phyloP scores from a whole-genome alignment of 1,284 basidiomycete species.

The Abortiporus biennis region DNA sequence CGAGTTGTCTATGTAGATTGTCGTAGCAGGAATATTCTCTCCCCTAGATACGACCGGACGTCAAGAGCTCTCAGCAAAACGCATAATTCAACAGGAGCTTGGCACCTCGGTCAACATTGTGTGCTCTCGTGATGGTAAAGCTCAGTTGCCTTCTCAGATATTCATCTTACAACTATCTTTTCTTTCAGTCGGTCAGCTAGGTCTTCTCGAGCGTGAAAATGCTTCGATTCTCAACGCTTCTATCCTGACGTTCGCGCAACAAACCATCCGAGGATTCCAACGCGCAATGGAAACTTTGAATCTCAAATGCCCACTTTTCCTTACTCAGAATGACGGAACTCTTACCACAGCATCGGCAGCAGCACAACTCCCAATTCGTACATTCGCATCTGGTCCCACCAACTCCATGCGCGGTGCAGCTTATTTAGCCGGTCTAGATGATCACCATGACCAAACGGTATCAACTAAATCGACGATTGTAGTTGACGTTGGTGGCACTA shows the following conservation, averaged over 20 bases:
- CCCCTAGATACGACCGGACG: slow-evolving; percentile 38
- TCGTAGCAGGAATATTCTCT: slow-evolving; percentile 43
- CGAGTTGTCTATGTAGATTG: slow-evolving; percentile 21
- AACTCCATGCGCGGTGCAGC: slow-evolving; percentile 60
- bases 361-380: slow-evolving; percentile 52
- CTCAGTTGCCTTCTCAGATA: neutral
- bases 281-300: slow-evolving; percentile 38
- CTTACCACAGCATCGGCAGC: slow-evolving; percentile 45
- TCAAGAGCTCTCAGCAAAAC: slow-evolving; percentile 41
- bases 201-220: slow-evolving; percentile 57
- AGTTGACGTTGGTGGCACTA: slow-evolving; percentile 54
- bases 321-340: slow-evolving; percentile 59
- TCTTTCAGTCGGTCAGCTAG: slow-evolving; percentile 40
- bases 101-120: slow-evolving; percentile 34
- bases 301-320: slow-evolving; percentile 44
- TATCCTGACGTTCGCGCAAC: slow-evolving; percentile 43
- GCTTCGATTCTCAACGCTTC: slow-evolving; percentile 58
- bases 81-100: slow-evolving; percentile 32
- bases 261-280: slow-evolving; percentile 46
- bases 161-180: slow-evolving; percentile 15
- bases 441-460: slow-evolving; percentile 15
- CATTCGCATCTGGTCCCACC: slow-evolving; percentile 54
- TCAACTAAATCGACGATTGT: slow-evolving; percentile 45
- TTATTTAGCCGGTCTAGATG: slow-evolving; percentile 40
- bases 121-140: slow-evolving; percentile 33